Percentiles rank a stretch among this genome's conserved stretches.
Evolutionary conservation across 345 rosid genomes (phyloP).

Genomic region (Syzygium oleosum): DNA sequence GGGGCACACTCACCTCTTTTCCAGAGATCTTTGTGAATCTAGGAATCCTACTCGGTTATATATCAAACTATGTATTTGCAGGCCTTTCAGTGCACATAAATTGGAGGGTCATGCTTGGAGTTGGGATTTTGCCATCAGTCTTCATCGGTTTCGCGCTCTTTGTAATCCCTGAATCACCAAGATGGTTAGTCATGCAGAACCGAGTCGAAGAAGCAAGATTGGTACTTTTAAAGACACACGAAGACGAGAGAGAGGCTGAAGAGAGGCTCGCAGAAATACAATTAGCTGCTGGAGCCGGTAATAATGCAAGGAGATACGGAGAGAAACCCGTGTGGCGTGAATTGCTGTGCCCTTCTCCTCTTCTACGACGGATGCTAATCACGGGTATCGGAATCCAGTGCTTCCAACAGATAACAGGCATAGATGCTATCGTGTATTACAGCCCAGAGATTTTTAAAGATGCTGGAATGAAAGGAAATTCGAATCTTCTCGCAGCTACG

Average conservation of each 20-base stretch:
- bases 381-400: conserved; percentile 86
- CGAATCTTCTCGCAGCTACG: conserved; percentile 61
- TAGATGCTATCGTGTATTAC: conserved; percentile 71
- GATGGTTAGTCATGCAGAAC: conserved; percentile 84
- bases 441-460: conserved; percentile 62
- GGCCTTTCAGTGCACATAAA: conserved; percentile 53
- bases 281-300: conserved; percentile 43
- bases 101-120: conserved; percentile 93
- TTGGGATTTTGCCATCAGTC: conserved; percentile 69
- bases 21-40: conserved; percentile 78
- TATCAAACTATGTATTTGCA: conserved; percentile 79
- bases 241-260: conserved; percentile 55
- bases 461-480: conserved; percentile 50
- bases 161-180: conserved; percentile 83
- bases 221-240: conserved; percentile 57
- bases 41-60: conserved; percentile 81
- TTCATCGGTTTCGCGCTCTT: conserved; percentile 67
- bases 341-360: conserved; percentile 57
- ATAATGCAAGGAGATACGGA: conserved; percentile 9
- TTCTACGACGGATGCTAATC: conserved; percentile 53
- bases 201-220: conserved; percentile 64
- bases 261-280: conserved; percentile 69
- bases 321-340: conserved; percentile 76
- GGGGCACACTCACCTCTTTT: conserved; percentile 80
- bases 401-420: conserved; percentile 75